A percentile compares a stretch with the other conserved stretches of the same genome.
Conservation (phyloP, 2,329 filamentous ascomycete genomes). For the Beauveria varroae region DNA sequence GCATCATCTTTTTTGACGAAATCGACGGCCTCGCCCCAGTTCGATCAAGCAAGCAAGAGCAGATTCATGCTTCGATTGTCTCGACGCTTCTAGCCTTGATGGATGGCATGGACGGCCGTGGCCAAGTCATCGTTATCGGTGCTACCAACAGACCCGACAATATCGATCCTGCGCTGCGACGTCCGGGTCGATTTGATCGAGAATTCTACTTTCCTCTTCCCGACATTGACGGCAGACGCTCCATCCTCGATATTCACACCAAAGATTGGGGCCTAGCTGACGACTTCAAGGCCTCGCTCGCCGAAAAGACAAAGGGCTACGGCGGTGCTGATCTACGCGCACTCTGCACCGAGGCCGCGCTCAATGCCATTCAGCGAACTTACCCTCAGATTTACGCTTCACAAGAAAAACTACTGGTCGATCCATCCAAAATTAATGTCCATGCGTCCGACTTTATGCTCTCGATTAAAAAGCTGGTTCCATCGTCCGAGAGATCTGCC, state of each 20-base stretch:
- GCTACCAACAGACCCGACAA: constrained; percentile 97
- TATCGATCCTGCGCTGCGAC: constrained; percentile 88
- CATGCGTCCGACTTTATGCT: constrained; percentile 95
- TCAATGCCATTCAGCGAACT: constrained; percentile 91
- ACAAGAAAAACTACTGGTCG: constrained; percentile 80
- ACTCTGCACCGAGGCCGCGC: constrained; percentile 87
- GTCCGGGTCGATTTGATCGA: constrained; percentile 89
- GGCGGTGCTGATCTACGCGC: constrained; percentile 92
- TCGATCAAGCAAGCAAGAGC: constrained; percentile 94
- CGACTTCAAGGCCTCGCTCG: constrained; percentile 74
- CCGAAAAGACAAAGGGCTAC: constrained; percentile 88
- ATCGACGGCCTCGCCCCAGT: constrained; percentile 96
- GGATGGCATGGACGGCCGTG: constrained; percentile 97
- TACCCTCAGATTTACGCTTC: constrained; percentile 96
- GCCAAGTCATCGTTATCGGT: constrained; percentile 96
- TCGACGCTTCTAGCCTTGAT: constrained; percentile 89
- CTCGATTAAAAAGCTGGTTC: constrained; percentile 91
- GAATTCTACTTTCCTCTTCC: constrained; percentile 98
- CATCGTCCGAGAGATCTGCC: constrained; percentile 85
- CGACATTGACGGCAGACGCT: constrained; percentile 67
- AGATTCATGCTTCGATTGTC: constrained; percentile 96
- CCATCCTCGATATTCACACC: constrained; percentile 93
- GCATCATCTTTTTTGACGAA: constrained; percentile 99
- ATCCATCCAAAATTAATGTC: constrained; percentile 75
- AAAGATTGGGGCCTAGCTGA: constrained; percentile 81